Evolutionary conservation across 139 green algal species (phyloP), one percentile per base, ranked within the genome.

Genomic region (Micromonas commoda): DNA sequence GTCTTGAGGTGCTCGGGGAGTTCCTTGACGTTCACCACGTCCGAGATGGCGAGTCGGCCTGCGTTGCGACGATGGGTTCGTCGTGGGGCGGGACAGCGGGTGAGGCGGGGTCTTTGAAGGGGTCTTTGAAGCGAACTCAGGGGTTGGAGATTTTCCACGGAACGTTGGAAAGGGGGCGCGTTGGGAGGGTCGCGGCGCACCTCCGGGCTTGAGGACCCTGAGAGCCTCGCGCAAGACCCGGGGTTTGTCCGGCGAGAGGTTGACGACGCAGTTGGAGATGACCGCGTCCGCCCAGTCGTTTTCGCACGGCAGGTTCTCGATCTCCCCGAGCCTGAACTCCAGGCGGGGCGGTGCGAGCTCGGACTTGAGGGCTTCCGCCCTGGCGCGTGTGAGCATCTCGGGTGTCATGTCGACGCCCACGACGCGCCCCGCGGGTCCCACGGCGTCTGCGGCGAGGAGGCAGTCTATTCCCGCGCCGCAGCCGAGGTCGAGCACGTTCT

Each of bases 221-320:
- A 68, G 45, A 28, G 51, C 51, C 71, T 77, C 71, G 6, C 28
- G 28, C 3, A 66, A 39, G 51, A 64, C 71, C n/a, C 16, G 3
- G 29, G 21, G 13, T 38, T 77, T 77, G 28, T 77, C 71, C 19
- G 16, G n/a, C 3, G 39, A 77, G 26, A 77, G 51, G 53, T 77
- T 77, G 0, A 77, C 45, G 45, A 77, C 71, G 51, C 71, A 77
- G 51, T 77, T 77, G n/a, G 5, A 34, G 45, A 77, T 68, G n/a
- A 77, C 71, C 20, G 9, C 39, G 33, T 77, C 71, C 3, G 51
- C 19, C 16, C 3, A 24, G 39, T n/a, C 53, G 71, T 51, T 21
- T 13, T 29, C 31, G n/a, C 23, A 21, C 38, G 71, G 71, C 24
- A 77, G 19, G 16, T 33, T 21, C 24, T 77, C 71, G 39, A 77